phyloP scores from a whole-genome alignment of 805 yeast species.

The Debaryomyces hansenii region DNA sequence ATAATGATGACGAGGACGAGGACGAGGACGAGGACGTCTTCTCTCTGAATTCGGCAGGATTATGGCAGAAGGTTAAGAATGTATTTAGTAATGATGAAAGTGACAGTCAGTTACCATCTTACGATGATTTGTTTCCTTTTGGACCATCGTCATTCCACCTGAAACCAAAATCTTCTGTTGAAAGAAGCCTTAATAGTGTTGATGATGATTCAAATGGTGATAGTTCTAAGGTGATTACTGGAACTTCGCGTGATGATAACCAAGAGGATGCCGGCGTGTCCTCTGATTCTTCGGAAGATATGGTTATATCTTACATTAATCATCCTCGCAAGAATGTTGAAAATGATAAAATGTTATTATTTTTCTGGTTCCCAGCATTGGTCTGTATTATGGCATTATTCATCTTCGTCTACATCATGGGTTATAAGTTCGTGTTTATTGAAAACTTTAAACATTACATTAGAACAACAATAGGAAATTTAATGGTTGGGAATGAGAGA shows the following conservation, averaged over 20 bases:
- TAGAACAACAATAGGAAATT: slow-evolving; percentile 40
- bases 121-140: slow-evolving; percentile 73
- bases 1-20: slow-evolving; percentile 2
- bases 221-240: background rate
- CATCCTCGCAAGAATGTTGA: slow-evolving; percentile 49
- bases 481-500: slow-evolving; percentile 45
- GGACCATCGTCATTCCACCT: slow-evolving; percentile 28
- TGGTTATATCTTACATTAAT: slow-evolving; percentile 42
- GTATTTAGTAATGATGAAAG: slow-evolving; percentile 37
- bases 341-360: slow-evolving; percentile 81
- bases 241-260: slow-evolving; percentile 4
- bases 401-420: slow-evolving; percentile 42
- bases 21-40: background rate
- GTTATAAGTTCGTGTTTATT: slow-evolving; percentile 35
- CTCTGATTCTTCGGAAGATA: slow-evolving; percentile 45
- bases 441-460: slow-evolving; percentile 33
- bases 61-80: slow-evolving; percentile 46
- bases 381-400: slow-evolving; percentile 54
- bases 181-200: slow-evolving; percentile 28
- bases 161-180: slow-evolving; percentile 36
- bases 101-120: slow-evolving; percentile 55
- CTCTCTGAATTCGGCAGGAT: slow-evolving; percentile 15
- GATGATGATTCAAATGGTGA: slow-evolving; percentile 3
- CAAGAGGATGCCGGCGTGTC: slow-evolving; percentile 33
- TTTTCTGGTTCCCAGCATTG: slow-evolving; percentile 87